phyloP scores from a whole-genome alignment of 1,284 basidiomycete genomes.

The Ceratobasidium sp. region DNA sequence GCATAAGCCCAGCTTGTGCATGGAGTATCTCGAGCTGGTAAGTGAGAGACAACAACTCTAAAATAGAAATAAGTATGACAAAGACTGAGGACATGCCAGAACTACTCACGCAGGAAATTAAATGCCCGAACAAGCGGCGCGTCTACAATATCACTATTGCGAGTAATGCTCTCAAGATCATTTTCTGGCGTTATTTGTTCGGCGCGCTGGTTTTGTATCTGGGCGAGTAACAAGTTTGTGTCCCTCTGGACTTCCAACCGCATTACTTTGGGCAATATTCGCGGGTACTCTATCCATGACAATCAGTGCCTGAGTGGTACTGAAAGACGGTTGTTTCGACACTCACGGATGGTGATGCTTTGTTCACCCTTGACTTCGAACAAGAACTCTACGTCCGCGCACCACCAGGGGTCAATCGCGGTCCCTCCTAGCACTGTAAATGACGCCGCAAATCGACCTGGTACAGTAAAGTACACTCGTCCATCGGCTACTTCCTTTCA shows the following conservation, averaged over 20 bases:
- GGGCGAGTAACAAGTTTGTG: slow-evolving; percentile 17
- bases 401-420: slow-evolving; percentile 81
- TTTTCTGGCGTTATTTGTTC: slow-evolving; percentile 14
- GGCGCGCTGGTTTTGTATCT: slow-evolving; percentile 25
- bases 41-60: slow-evolving; percentile 86
- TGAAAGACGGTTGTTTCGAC: neutral
- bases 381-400: slow-evolving; percentile 79
- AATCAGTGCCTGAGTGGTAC: neutral
- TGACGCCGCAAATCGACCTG: slow-evolving; percentile 78
- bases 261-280: slow-evolving; percentile 32
- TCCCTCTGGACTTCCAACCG: slow-evolving; percentile 23
- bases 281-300: slow-evolving; percentile 14
- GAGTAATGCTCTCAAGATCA: slow-evolving; percentile 55
- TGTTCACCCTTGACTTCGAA: slow-evolving; percentile 70
- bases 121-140: slow-evolving; percentile 80
- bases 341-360: slow-evolving; percentile 10
- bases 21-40: slow-evolving; percentile 86
- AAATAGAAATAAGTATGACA: neutral
- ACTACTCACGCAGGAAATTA: slow-evolving; percentile 79
- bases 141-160: slow-evolving; percentile 64
- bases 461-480: slow-evolving; percentile 78
- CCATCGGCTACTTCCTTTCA: slow-evolving; percentile 66
- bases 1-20: slow-evolving; percentile 78
- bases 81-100: neutral
- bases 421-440: slow-evolving; percentile 76